Evolutionary conservation across 129 eudicot species (phyloP).

Genomic region (Gnaphalium uliginosum): DNA sequence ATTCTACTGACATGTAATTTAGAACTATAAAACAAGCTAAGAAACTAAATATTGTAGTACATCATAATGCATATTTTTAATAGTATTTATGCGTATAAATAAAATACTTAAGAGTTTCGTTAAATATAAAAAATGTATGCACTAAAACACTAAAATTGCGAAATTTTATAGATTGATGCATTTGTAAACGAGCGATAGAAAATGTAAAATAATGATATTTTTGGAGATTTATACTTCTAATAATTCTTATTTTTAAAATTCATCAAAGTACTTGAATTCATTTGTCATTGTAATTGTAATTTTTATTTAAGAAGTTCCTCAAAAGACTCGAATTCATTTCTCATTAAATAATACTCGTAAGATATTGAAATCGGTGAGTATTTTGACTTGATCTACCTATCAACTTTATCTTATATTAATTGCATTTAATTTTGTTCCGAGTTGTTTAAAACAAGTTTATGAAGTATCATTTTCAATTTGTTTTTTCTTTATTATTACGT

Average conservation of each 20-base stretch:
- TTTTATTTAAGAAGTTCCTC: background rate
- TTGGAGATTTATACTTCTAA: background rate
- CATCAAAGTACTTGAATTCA: no score
- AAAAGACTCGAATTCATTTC: constrained; percentile 1
- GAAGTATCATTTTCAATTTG: background rate
- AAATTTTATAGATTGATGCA: no score
- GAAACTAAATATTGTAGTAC: background rate
- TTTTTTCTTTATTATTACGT: background rate
- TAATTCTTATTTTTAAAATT: no score
- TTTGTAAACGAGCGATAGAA: background rate
- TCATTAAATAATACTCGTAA: background rate
- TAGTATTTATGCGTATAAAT: background rate
- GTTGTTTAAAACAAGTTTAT: background rate
- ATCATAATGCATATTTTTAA: background rate
- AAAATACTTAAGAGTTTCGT: no score
- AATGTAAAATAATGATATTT: background rate
- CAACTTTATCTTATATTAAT: background rate
- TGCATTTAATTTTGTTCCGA: constrained; percentile 1
- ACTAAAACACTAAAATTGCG: no score
- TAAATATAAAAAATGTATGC: no score
- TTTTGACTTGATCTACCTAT: constrained; percentile 22
- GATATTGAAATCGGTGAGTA: constrained; percentile 23
- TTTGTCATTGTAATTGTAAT: no score
- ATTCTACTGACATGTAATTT: background rate
- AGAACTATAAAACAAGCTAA: background rate